phyloP scores from a whole-genome alignment of 2,329 filamentous ascomycete species.

The Aspergillus terreus region DNA sequence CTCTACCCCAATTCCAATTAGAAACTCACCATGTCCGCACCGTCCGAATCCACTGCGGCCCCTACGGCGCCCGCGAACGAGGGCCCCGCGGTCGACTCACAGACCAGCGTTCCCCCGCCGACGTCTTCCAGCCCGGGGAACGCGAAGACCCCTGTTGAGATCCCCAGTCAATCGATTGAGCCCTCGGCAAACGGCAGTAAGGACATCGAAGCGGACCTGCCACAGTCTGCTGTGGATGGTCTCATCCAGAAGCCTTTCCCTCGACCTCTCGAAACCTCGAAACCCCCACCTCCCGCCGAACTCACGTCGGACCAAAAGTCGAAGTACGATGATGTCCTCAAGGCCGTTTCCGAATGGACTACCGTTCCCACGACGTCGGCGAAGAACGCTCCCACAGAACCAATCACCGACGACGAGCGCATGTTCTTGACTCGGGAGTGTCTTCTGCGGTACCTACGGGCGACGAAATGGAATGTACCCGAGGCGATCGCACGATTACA shows the following conservation, averaged over 20 bases:
- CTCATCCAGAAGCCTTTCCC: constrained; percentile 56
- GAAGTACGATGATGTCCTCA: constrained; percentile 78
- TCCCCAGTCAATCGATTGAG: constrained; percentile 4
- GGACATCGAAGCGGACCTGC: constrained; percentile 27
- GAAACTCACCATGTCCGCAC: constrained; percentile 11
- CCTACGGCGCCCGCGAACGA: constrained; percentile 2
- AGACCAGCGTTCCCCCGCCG: constrained; percentile 5
- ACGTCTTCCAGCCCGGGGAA: not conserved
- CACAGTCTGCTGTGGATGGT: constrained; percentile 35
- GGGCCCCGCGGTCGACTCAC: constrained; percentile 4
- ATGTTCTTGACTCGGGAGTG: constrained; percentile 92
- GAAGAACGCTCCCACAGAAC: constrained; percentile 55
- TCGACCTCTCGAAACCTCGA: constrained; percentile 55
- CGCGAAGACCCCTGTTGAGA: not conserved
- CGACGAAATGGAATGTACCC: constrained; percentile 80
- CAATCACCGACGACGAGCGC: constrained; percentile 73
- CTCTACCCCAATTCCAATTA: not conserved
- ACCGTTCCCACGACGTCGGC: constrained; percentile 63
- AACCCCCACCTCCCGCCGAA: constrained; percentile 53
- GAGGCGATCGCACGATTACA: constrained; percentile 76
- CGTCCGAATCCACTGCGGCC: constrained; percentile 6
- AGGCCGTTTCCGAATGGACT: constrained; percentile 66
- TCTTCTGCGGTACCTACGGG: constrained; percentile 85
- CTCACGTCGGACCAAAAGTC: constrained; percentile 72
- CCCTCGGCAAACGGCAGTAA: constrained; percentile 5